Percentiles rank a stretch among this genome's conserved stretches.
phyloP scores from a whole-genome alignment of 2,329 filamentous ascomycete genomes.

The Purpureocillium takamizusanense region DNA sequence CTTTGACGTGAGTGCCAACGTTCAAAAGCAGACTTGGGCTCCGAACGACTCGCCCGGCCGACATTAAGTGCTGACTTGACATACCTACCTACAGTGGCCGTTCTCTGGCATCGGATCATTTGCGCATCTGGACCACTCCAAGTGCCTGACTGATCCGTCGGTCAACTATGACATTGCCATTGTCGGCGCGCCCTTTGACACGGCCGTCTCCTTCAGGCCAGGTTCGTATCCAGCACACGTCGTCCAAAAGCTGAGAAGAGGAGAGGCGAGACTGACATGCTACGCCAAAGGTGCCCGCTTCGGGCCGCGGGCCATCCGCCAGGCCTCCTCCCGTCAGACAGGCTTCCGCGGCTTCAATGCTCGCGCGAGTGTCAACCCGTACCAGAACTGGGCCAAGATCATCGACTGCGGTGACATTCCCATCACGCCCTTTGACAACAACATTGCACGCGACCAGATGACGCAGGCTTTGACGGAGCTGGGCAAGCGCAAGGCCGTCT shows the following conservation, averaged over 20 bases:
- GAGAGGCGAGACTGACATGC: background rate
- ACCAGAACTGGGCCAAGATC: conserved; percentile 70
- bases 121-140: conserved; percentile 60
- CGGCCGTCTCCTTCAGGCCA: conserved; percentile 60
- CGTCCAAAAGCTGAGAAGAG: too few relatives aligned
- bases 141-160: conserved; percentile 58
- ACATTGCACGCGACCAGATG: conserved; percentile 75
- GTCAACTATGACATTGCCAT: conserved; percentile 63
- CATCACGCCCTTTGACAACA: conserved; percentile 79
- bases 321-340: conserved; percentile 73
- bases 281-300: conserved; percentile 60
- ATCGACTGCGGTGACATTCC: conserved; percentile 90
- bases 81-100: conserved; percentile 19
- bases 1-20: conserved; percentile 34
- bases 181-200: conserved; percentile 66
- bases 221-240: conserved; percentile 28
- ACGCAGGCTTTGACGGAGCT: conserved; percentile 69
- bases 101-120: conserved; percentile 71
- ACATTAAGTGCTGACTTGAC: background rate
- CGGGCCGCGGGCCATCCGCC: conserved; percentile 78
- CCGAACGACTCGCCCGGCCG: too few relatives aligned
- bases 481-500: conserved; percentile 28
- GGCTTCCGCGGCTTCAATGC: conserved; percentile 72
- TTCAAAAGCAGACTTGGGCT: too few relatives aligned
- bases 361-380: conserved; percentile 75